A percentile compares a stretch with the other conserved stretches of the same genome.
Conservation (phyloP, 306 rosid genomes). For the Acacia confusa region DNA sequence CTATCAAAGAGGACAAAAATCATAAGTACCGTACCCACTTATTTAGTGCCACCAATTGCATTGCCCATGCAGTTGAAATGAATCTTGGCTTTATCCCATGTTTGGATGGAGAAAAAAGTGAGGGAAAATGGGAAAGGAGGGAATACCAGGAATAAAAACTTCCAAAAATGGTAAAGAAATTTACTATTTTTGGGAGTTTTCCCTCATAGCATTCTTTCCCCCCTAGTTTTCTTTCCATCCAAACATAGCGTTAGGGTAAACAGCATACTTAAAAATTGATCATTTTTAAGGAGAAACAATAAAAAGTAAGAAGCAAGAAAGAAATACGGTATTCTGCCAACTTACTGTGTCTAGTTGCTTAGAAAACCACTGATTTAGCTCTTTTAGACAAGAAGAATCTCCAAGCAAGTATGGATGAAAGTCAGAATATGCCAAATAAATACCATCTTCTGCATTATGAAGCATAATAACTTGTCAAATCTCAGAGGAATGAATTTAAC, state of each 20-base stretch:
- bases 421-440: conserved; percentile 90
- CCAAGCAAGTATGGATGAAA: conserved; percentile 80
- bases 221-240: no score
- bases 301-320: conserved; percentile 2
- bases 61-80: not conserved
- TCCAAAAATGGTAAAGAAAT: no score
- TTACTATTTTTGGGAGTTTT: no score
- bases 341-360: conserved; percentile 92
- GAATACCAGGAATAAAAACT: no score
- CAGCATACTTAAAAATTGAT: not conserved
- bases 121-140: no score
- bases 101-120: no score
- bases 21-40: not conserved
- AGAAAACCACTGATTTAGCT: conserved; percentile 94
- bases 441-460: conserved; percentile 77
- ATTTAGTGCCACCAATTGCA: not conserved
- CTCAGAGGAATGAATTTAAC: not conserved
- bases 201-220: no score
- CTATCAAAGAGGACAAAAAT: not conserved
- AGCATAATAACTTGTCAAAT: conserved; percentile 30
- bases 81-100: not conserved
- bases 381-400: conserved; percentile 82
- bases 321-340: not conserved
- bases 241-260: not conserved
- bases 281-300: not conserved